phyloP scores from a whole-genome alignment of 352 stramenopile species.

The Phytophthora fragariaefolia region DNA sequence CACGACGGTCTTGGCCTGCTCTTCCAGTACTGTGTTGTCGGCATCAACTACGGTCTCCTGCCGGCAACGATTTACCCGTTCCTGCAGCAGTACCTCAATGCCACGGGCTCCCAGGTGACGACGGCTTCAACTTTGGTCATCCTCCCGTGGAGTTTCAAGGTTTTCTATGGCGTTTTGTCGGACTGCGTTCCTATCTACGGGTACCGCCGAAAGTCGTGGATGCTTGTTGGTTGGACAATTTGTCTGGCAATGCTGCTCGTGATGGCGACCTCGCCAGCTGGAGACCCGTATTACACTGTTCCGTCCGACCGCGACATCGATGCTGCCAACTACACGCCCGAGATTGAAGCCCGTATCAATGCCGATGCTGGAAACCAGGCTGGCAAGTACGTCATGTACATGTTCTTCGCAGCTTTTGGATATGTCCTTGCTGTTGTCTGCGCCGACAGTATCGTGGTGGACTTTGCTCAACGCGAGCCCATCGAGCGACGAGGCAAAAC shows the following conservation, averaged over 20 bases:
- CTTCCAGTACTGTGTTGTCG: constrained; percentile 52
- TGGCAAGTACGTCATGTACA: constrained; percentile 47
- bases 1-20: constrained; percentile 45
- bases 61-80: constrained; percentile 52
- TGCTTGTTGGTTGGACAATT: constrained; percentile 55
- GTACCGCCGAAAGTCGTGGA: constrained; percentile 33
- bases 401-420: constrained; percentile 57
- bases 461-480: constrained; percentile 45
- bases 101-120: constrained; percentile 33
- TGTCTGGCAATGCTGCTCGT: constrained; percentile 40
- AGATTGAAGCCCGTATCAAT: constrained; percentile 35
- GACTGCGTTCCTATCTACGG: constrained; percentile 74
- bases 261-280: constrained; percentile 32
- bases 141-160: constrained; percentile 76
- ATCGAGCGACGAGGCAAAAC: constrained; percentile 36
- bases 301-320: constrained; percentile 26
- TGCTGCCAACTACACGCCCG: constrained; percentile 15
- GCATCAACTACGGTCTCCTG: constrained; percentile 42
- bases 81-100: constrained; percentile 54
- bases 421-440: constrained; percentile 66
- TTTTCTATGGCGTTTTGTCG: constrained; percentile 40
- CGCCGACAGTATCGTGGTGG: constrained; percentile 53
- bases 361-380: constrained; percentile 23
- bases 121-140: constrained; percentile 50
- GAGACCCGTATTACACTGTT: constrained; percentile 46